Conservation (phyloP, 805 yeast genomes). For the Pichia pseudocactophila region DNA sequence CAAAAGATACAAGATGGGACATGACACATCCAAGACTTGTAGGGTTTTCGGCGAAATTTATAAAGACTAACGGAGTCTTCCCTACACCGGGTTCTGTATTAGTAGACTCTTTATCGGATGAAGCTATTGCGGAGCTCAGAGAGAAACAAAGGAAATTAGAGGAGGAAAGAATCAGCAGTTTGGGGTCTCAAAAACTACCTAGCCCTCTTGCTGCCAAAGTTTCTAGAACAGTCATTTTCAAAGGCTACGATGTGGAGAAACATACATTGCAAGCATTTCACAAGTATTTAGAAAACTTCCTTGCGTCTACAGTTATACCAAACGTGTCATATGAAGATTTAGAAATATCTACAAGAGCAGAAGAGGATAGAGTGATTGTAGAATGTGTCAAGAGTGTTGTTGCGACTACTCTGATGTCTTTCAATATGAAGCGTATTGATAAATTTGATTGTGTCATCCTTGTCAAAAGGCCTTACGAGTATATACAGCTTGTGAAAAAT, state of each 20-base stretch:
- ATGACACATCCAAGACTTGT: conserved; percentile 62
- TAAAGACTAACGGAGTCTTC: conserved; percentile 71
- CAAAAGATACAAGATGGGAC: conserved; percentile 58
- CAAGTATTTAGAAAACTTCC: conserved; percentile 36
- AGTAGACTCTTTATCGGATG: conserved; percentile 1
- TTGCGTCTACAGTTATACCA: conserved; percentile 36
- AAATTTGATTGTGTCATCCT: conserved; percentile 25
- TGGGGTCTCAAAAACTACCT: conserved; percentile 11
- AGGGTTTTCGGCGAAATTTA: conserved; percentile 62
- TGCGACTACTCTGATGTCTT: conserved; percentile 46
- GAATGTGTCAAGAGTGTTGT: conserved; percentile 42
- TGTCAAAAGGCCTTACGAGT: conserved; percentile 39
- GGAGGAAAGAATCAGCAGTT: conserved; percentile 2
- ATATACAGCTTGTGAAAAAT: conserved; percentile 15
- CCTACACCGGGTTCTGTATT: conserved; percentile 51
- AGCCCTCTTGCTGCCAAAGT: conserved; percentile 21
- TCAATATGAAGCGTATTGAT: conserved; percentile 29
- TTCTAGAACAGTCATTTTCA: conserved; percentile 20
- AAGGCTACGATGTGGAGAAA: conserved; percentile 15
- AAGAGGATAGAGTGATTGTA: conserved; percentile 34
- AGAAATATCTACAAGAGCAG: conserved; percentile 22
- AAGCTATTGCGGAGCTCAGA: conserved; percentile 1
- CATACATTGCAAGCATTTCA: conserved; percentile 29
- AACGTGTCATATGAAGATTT: conserved; percentile 27
- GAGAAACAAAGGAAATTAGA: conserved; percentile 1